Evolutionary conservation across 192 early-diverging fungal species (phyloP).

Genomic region (Cladochytrium replicatum): DNA sequence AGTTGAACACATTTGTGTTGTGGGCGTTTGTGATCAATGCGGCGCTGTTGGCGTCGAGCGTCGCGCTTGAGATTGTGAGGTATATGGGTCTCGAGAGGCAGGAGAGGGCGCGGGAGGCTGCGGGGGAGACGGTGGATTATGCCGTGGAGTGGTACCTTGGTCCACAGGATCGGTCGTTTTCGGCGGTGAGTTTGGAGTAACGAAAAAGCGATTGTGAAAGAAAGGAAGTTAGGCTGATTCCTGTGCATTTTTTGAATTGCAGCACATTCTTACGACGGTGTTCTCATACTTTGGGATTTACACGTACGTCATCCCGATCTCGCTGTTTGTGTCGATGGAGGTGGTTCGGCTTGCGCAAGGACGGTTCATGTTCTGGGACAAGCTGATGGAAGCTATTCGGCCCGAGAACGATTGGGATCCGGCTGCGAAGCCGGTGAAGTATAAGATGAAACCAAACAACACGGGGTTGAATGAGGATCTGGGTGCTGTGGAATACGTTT

Average conservation of each 20-base stretch:
- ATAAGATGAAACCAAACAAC: conserved; percentile 35
- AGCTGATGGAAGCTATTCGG: conserved; percentile 33
- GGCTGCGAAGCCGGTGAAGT: too few relatives aligned
- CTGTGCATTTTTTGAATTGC: background rate
- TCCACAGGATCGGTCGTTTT: background rate
- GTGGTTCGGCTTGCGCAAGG: conserved; percentile 56
- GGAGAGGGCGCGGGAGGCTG: conserved; percentile 6
- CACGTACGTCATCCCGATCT: conserved; percentile 66
- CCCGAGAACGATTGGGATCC: conserved; percentile 12
- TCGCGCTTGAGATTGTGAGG: conserved; percentile 19
- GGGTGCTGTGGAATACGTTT: conserved; percentile 77
- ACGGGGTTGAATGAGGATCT: conserved; percentile 67
- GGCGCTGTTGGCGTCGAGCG: conserved; percentile 20
- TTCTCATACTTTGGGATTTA: conserved; percentile 44
- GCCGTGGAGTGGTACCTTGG: conserved; percentile 33
- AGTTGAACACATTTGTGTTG: conserved; percentile 67
- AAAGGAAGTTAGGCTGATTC: conserved; percentile 3
- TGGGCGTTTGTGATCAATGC: conserved; percentile 36
- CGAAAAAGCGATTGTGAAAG: conserved; percentile 4
- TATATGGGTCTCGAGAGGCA: conserved; percentile 13
- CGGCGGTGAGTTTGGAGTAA: background rate
- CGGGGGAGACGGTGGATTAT: conserved; percentile 12
- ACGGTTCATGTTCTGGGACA: conserved; percentile 54
- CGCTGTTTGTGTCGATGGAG: conserved; percentile 64
- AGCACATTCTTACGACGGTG: conserved; percentile 22